phyloP scores from a whole-genome alignment of 1,284 basidiomycete species.

The Fomitiporia mediterranea region DNA sequence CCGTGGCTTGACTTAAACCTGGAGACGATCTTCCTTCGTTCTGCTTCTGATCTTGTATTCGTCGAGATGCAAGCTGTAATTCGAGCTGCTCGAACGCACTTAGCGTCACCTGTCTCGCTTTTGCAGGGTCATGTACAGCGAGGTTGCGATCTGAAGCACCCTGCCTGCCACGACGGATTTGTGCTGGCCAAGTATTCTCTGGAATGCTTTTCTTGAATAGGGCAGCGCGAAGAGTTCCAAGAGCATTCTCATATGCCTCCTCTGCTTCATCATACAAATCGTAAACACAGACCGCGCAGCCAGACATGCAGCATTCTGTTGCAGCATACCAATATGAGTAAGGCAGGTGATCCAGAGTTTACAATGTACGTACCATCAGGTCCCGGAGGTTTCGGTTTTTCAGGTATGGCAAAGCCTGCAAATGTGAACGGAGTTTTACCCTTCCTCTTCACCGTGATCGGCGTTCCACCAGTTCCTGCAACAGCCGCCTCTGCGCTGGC shows the following conservation, averaged over 20 bases:
- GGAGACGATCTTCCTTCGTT: neutral
- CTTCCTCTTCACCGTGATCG: constrained; percentile 6
- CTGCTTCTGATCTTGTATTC: neutral
- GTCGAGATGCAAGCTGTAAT: constrained; percentile 44
- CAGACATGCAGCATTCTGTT: constrained; percentile 88
- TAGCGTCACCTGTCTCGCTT: constrained; percentile 35
- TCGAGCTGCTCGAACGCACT: constrained; percentile 69
- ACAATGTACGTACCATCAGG: constrained; percentile 50
- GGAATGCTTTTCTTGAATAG: constrained; percentile 50
- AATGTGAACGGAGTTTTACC: constrained; percentile 34
- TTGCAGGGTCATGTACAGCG: constrained; percentile 19
- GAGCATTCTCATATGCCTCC: constrained; percentile 54
- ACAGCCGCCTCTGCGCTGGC: neutral
- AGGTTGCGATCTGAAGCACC: neutral
- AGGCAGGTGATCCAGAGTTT: neutral
- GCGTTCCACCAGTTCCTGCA: neutral
- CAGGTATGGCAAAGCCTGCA: constrained; percentile 54
- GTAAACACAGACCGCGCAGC: constrained; percentile 85
- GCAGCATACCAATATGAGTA: neutral
- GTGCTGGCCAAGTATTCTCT: constrained; percentile 59
- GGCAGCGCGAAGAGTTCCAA: constrained; percentile 47
- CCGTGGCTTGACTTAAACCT: neutral
- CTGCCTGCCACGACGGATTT: constrained; percentile 14
- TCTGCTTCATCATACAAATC: constrained; percentile 81
- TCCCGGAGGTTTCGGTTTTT: constrained; percentile 53